A percentile compares a stretch with the other conserved stretches of the same genome.
phyloP scores from a whole-genome alignment of 192 early-diverging fungal genomes.

The Backusella luteola region DNA sequence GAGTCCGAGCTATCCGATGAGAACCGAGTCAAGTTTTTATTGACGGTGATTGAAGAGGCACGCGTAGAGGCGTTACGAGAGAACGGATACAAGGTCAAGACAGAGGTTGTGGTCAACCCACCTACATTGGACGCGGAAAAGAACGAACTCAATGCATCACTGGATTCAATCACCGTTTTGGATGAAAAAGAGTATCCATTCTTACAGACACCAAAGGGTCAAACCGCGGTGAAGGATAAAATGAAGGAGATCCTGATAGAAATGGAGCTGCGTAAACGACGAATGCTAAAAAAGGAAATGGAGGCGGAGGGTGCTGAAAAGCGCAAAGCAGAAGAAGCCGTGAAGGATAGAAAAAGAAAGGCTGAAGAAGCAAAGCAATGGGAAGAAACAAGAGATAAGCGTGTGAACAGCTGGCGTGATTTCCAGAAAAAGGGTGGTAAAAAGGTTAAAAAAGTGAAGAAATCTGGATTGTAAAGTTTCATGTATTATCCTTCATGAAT shows the following conservation, averaged over 20 bases:
- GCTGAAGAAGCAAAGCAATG: slow-evolving; percentile 54
- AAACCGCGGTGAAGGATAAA: slow-evolving; percentile 43
- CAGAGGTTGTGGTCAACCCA: slow-evolving; percentile 5
- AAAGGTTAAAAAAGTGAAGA: slow-evolving; percentile 53
- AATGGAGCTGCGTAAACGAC: slow-evolving; percentile 47
- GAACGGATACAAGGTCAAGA: slow-evolving; percentile 33
- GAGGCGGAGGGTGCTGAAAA: slow-evolving; percentile 47
- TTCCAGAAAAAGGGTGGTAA: slow-evolving; percentile 52
- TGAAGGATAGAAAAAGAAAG: slow-evolving; percentile 53
- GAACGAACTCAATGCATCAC: slow-evolving; percentile 10
- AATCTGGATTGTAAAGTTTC: slow-evolving; percentile 8
- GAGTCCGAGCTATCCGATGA: slow-evolving; percentile 56
- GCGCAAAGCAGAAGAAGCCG: slow-evolving; percentile 51
- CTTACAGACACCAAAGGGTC: slow-evolving; percentile 42
- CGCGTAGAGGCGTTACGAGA: slow-evolving; percentile 39
- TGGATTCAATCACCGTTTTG: slow-evolving; percentile 27
- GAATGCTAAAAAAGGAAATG: slow-evolving; percentile 54
- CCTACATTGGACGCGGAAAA: slow-evolving; percentile 34
- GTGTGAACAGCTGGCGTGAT: slow-evolving; percentile 60
- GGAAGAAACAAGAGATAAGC: slow-evolving; percentile 55
- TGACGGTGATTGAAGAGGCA: slow-evolving; percentile 56
- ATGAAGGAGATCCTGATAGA: slow-evolving; percentile 54
- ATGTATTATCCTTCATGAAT: neutral
- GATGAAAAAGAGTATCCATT: slow-evolving; percentile 37
- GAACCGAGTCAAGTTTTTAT: slow-evolving; percentile 39